Evolutionary conservation across 1,284 basidiomycete genomes (phyloP).

Genomic region (Ustanciosporium gigantosporum): DNA sequence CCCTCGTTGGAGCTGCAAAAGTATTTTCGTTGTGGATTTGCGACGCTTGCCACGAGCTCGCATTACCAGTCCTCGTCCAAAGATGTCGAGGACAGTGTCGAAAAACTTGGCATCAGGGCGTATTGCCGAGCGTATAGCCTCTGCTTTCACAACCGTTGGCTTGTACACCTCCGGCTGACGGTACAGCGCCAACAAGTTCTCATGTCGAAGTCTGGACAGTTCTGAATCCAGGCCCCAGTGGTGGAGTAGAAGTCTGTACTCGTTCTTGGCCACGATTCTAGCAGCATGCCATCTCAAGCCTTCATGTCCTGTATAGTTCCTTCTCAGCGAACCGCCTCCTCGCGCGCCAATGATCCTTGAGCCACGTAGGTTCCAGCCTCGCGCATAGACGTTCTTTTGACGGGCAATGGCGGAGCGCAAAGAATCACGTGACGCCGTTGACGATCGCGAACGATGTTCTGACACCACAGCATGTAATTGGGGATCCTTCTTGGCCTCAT

Average conservation of each 20-base stretch:
- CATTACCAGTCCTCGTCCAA: constrained; percentile 12
- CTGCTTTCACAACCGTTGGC: not conserved
- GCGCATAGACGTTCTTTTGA: no score
- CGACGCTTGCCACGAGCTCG: not conserved
- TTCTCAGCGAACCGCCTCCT: no score
- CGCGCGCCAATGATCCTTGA: no score
- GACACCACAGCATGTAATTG: no score
- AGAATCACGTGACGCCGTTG: no score
- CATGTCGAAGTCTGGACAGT: not conserved
- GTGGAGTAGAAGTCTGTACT: not conserved
- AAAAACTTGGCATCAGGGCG: constrained; percentile 26
- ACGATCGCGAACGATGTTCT: no score
- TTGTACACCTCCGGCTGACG: not conserved
- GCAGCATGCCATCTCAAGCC: not conserved
- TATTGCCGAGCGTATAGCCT: constrained; percentile 1
- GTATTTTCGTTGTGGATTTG: not conserved
- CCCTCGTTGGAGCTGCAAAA: not conserved
- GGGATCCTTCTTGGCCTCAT: no score
- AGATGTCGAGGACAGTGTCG: constrained; percentile 21
- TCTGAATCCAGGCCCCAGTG: not conserved
- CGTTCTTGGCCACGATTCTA: not conserved
- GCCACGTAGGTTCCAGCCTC: no score
- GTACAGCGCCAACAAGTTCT: not conserved
- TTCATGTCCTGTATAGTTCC: not conserved
- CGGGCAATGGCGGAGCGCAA: no score